phyloP scores from a whole-genome alignment of 2,329 filamentous ascomycete genomes.

The Diaporthe nobilis region DNA sequence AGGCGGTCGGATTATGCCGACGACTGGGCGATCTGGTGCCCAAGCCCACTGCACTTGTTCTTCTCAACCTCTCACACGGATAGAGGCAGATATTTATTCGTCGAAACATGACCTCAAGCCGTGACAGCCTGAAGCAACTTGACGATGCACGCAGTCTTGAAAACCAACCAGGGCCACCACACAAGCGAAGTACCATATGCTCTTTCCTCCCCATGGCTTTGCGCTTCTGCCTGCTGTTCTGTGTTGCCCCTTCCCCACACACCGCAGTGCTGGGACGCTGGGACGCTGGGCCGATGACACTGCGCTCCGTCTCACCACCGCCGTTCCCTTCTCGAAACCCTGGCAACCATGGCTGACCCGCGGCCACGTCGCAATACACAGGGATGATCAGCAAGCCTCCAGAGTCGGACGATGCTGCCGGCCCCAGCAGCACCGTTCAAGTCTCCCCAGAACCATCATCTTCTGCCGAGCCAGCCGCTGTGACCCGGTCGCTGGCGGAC shows the following conservation, averaged over 20 bases:
- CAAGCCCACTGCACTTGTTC: neutral
- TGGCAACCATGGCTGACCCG: conserved; percentile 16
- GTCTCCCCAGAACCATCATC: neutral
- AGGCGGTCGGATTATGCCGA: neutral
- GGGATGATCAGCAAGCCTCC: conserved; percentile 21
- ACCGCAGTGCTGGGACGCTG: neutral
- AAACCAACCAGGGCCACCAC: neutral
- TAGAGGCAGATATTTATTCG: neutral
- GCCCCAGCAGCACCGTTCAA: neutral
- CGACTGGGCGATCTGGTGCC: neutral
- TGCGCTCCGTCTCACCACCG: neutral
- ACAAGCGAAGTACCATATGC: conserved; percentile 33
- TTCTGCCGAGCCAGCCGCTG: conserved; percentile 3
- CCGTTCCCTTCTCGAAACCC: neutral
- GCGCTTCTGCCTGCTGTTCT: neutral
- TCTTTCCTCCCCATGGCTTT: neutral
- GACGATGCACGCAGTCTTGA: neutral
- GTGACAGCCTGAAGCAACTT: neutral
- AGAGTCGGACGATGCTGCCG: conserved; percentile 10
- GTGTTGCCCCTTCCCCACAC: conserved; percentile 8
- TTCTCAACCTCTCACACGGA: neutral
- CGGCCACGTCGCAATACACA: neutral
- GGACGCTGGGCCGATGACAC: neutral
- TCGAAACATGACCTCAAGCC: conserved; percentile 7
- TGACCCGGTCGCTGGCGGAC: conserved; percentile 7